Percentiles rank a stretch among this genome's conserved stretches.
These are phyloP conservation scores for Anethum foeniculum DNA, from an alignment of 140 eudicot genomes.

Conservation along the genomic window DNA sequence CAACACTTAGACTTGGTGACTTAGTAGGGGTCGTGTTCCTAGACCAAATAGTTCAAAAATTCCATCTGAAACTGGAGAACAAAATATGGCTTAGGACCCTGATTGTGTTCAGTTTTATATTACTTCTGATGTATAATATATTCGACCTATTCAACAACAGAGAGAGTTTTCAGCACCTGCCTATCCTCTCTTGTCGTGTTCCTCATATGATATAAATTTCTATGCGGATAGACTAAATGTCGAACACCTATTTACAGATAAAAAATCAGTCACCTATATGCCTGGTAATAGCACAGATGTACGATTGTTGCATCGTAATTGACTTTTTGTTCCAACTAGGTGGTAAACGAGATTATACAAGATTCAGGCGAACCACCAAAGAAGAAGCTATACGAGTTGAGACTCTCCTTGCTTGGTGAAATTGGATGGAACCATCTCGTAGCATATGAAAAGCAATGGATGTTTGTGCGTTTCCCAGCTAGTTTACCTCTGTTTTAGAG, in stretches of 20 bases:
- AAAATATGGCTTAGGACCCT: neutral
- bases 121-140: neutral
- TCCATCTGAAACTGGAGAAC: neutral
- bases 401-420: conserved; percentile 55
- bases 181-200: neutral
- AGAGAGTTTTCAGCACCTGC: neutral
- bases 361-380: conserved; percentile 66
- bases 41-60: neutral
- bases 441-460: conserved; percentile 78
- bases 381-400: conserved; percentile 72
- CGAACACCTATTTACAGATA: neutral
- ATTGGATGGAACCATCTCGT: conserved; percentile 79
- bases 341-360: conserved; percentile 64
- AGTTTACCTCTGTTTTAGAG: conserved; percentile 60
- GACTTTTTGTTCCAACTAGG: conserved; percentile 31
- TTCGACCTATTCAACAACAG: neutral
- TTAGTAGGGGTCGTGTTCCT: neutral
- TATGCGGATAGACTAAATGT: neutral
- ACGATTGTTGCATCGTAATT: neutral
- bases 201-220: neutral
- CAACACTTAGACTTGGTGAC: neutral
- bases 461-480: conserved; percentile 84
- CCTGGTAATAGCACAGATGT: neutral
- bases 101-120: neutral
- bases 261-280: neutral